Evolutionary conservation across 208 protist genomes (phyloP).

Genomic region (Tritrichomonas foetus): DNA sequence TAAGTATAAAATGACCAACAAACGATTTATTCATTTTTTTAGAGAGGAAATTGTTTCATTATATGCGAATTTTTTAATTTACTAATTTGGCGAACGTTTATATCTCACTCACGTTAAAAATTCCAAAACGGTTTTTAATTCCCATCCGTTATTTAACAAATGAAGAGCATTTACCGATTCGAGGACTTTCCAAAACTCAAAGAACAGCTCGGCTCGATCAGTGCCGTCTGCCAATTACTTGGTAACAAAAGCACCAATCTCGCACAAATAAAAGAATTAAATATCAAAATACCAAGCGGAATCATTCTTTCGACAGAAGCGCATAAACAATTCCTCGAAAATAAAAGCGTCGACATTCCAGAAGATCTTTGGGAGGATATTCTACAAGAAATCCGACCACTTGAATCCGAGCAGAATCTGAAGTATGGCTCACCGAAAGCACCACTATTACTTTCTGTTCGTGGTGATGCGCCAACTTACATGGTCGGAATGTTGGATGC

Average conservation of each 20-base stretch:
- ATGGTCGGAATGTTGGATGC: background rate
- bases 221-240: background rate
- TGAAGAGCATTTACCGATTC: background rate
- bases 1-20: no score
- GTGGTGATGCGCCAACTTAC: background rate
- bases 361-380: background rate
- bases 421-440: background rate
- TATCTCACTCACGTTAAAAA: no score
- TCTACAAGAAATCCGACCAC: background rate
- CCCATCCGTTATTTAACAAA: no score
- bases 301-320: background rate
- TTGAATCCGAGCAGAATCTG: background rate
- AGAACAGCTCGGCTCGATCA: background rate
- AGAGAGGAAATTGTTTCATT: no score
- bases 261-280: background rate
- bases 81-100: no score
- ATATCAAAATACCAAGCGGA: background rate
- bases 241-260: background rate
- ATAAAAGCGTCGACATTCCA: background rate
- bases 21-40: no score
- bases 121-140: no score
- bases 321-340: background rate
- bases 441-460: background rate
- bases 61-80: no score
- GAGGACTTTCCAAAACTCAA: background rate